phyloP scores from a whole-genome alignment of 1,284 basidiomycete genomes.

The Sphagnurus paluster region DNA sequence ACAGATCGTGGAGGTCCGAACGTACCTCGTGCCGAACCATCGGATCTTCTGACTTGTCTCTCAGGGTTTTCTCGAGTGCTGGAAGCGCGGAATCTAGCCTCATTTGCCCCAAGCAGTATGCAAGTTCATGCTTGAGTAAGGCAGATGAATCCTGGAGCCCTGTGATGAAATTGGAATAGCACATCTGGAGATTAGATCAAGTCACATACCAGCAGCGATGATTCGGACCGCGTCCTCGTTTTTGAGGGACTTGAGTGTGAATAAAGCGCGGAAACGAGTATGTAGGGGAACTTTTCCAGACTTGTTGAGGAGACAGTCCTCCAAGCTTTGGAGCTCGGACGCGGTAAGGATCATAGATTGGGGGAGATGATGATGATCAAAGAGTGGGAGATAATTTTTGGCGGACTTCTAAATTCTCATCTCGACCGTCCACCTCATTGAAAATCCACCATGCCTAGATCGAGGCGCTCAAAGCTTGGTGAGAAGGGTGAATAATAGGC shows the following conservation, averaged over 20 bases:
- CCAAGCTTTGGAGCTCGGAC: conserved; percentile 56
- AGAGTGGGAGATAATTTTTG: conserved; percentile 24
- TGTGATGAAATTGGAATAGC: conserved; percentile 28
- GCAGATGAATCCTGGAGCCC: conserved; percentile 89
- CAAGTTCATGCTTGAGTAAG: conserved; percentile 95
- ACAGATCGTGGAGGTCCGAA: conserved; percentile 11
- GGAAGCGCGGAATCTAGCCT: conserved; percentile 76
- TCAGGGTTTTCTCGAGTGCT: conserved; percentile 76
- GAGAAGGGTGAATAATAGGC: conserved; percentile 27
- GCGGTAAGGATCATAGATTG: conserved; percentile 24
- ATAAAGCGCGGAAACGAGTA: conserved; percentile 89
- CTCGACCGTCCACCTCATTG: conserved; percentile 22
- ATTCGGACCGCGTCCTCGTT: conserved; percentile 81
- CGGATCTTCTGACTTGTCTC: conserved; percentile 75
- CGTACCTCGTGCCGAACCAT: conserved; percentile 97
- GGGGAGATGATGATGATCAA: conserved; percentile 25
- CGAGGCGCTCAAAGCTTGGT: conserved; percentile 86
- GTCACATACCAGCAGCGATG: conserved; percentile 75
- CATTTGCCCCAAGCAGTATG: conserved; percentile 96
- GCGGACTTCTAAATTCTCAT: conserved; percentile 33
- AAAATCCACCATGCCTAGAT: conserved; percentile 72
- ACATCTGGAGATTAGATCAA: conserved; percentile 11
- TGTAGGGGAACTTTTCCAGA: conserved; percentile 79
- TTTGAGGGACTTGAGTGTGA: conserved; percentile 88
- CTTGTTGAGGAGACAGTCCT: conserved; percentile 75